Evolutionary conservation across 2,329 filamentous ascomycete species (phyloP).

Genomic region (Dactylonectria macrodidyma): DNA sequence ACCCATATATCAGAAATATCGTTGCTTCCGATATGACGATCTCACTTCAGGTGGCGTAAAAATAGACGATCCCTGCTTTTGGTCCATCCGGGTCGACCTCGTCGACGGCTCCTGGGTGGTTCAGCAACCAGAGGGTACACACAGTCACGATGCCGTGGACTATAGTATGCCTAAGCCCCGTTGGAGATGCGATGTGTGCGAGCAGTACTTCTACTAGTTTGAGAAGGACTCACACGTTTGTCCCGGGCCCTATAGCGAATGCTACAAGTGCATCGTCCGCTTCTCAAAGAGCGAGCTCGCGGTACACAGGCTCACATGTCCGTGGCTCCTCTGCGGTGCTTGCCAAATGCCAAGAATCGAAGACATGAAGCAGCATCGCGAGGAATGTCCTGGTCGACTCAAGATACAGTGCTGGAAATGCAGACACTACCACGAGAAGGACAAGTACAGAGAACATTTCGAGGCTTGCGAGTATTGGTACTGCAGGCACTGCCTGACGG

Average conservation of each 20-base stretch:
- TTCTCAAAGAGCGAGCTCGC: neutral
- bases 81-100: neutral
- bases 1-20: neutral
- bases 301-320: neutral
- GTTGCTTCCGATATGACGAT: neutral
- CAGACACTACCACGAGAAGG: conserved; percentile 7
- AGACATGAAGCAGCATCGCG: conserved; percentile 7
- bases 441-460: conserved; percentile 5
- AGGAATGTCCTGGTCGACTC: neutral
- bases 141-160: conserved; percentile 11
- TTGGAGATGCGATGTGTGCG: conserved; percentile 11
- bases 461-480: conserved; percentile 24
- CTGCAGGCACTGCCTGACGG: conserved; percentile 19
- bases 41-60: conserved; percentile 6
- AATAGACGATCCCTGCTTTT: conserved; percentile 7
- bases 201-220: conserved; percentile 1
- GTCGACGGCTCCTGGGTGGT: conserved; percentile 6
- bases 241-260: neutral
- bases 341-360: neutral
- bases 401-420: neutral
- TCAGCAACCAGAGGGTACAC: conserved; percentile 1
- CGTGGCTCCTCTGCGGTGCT: neutral
- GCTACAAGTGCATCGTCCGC: conserved; percentile 1
- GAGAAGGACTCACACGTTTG: conserved; percentile 5
- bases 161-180: neutral